phyloP scores from a whole-genome alignment of 768 basidiomycete genomes.

The Tricholoma bakamatsutake region DNA sequence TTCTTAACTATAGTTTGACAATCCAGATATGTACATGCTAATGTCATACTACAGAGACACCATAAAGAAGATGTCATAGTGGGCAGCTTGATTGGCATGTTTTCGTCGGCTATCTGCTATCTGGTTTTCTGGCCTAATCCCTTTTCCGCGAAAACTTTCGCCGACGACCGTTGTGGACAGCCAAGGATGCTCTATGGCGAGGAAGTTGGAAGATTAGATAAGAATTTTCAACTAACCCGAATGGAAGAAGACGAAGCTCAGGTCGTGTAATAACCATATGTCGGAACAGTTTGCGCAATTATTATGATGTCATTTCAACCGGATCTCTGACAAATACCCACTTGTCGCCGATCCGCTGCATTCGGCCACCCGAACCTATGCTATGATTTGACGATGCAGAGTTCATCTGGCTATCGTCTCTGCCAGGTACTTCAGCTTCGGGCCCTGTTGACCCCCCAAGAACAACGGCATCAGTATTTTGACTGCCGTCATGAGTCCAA shows the following conservation, averaged over 20 bases:
- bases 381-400: constrained; percentile 9
- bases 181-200: constrained; percentile 40
- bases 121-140: constrained; percentile 64
- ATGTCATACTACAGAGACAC: constrained; percentile 39
- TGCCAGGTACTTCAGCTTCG: constrained; percentile 10
- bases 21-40: background rate
- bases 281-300: constrained; percentile 15
- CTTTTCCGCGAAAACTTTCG: constrained; percentile 37
- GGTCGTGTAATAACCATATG: constrained; percentile 28
- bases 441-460: constrained; percentile 40
- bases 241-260: constrained; percentile 35
- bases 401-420: constrained; percentile 6
- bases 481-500: constrained; percentile 26
- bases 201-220: constrained; percentile 18
- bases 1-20: background rate
- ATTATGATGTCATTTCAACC: constrained; percentile 24
- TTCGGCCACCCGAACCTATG: constrained; percentile 40
- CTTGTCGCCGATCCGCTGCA: constrained; percentile 67
- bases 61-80: constrained; percentile 67
- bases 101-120: constrained; percentile 45
- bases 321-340: constrained; percentile 62
- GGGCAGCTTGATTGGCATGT: constrained; percentile 52
- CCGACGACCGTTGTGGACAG: constrained; percentile 21
- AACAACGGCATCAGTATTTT: constrained; percentile 52
- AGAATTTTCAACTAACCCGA: constrained; percentile 44